A percentile compares a stretch with the other conserved stretches of the same genome.
phyloP scores from a whole-genome alignment of 306 rosid species.

The Prunus fruticosa region DNA sequence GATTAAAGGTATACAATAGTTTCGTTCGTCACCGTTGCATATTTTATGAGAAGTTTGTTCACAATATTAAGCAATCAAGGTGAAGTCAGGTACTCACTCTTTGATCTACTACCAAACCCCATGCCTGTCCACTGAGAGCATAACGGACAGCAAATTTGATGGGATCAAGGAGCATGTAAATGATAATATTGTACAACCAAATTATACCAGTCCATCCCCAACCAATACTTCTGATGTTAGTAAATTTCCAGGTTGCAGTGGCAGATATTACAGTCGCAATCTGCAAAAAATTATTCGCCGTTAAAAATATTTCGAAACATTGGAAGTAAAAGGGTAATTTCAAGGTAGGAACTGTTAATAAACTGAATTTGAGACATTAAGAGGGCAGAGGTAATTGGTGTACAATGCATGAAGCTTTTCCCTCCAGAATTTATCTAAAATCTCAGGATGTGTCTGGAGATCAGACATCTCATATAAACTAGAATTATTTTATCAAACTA shows the following conservation, averaged over 20 bases:
- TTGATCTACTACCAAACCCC: conserved; percentile 63
- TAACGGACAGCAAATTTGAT: conserved; percentile 68
- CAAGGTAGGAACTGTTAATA: not conserved
- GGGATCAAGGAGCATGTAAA: conserved; percentile 65
- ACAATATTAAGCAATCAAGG: not conserved
- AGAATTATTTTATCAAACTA: too few species aligned
- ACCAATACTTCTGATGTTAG: conserved; percentile 49
- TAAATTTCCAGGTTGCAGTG: conserved; percentile 30
- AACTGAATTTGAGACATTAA: too few species aligned
- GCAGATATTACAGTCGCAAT: conserved; percentile 72
- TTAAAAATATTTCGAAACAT: not conserved
- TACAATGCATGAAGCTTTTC: too few species aligned
- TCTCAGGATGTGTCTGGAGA: too few species aligned
- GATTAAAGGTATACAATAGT: too few species aligned
- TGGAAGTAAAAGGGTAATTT: not conserved
- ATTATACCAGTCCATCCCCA: conserved; percentile 72
- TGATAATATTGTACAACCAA: conserved; percentile 51
- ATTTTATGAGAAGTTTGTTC: too few species aligned
- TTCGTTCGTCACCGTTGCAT: too few species aligned
- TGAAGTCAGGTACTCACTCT: conserved; percentile 41
- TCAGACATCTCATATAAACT: too few species aligned
- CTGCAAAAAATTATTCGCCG: conserved; percentile 17
- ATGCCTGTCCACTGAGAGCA: conserved; percentile 64
- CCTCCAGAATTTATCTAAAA: too few species aligned
- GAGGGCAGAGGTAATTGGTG: too few species aligned